These are phyloP conservation scores for Colletotrichum tanaceti DNA, from an alignment of 2,329 filamentous ascomycete species.

Conservation along the genomic window DNA sequence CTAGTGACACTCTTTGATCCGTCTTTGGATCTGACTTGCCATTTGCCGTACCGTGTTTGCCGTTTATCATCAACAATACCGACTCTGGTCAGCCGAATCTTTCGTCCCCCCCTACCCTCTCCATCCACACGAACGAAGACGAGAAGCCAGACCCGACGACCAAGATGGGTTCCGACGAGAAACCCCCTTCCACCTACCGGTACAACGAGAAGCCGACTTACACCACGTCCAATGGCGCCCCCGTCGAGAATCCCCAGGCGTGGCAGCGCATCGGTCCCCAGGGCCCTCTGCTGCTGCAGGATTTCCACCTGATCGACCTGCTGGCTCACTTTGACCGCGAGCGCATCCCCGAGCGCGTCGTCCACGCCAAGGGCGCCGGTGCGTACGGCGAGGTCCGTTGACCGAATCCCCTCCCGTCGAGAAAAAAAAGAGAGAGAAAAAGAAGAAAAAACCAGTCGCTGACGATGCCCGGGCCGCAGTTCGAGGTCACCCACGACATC, in stretches of 20 bases:
- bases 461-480: slow-evolving; percentile 46
- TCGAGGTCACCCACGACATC: slow-evolving; percentile 59
- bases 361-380: slow-evolving; percentile 70
- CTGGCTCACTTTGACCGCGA: slow-evolving; percentile 66
- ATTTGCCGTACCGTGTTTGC: slow-evolving; percentile 7
- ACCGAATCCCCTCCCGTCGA: no score
- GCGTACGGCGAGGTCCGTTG: slow-evolving; percentile 59
- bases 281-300: slow-evolving; percentile 71
- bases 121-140: slow-evolving; percentile 5
- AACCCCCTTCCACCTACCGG: slow-evolving; percentile 59
- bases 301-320: slow-evolving; percentile 73
- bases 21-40: slow-evolving; percentile 30
- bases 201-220: slow-evolving; percentile 70
- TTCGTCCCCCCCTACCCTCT: not conserved
- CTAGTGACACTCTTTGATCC: slow-evolving; percentile 15
- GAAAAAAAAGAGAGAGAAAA: no score
- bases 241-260: slow-evolving; percentile 61
- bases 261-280: slow-evolving; percentile 65
- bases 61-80: slow-evolving; percentile 12
- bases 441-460: no score
- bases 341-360: slow-evolving; percentile 62
- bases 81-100: no score
- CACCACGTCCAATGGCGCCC: slow-evolving; percentile 70
- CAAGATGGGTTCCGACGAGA: slow-evolving; percentile 58
- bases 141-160: slow-evolving; percentile 31